A percentile compares a stretch with the other conserved stretches of the same genome.
Conservation (phyloP, 495 filamentous ascomycete species). For the Aspergillus cristatus region DNA sequence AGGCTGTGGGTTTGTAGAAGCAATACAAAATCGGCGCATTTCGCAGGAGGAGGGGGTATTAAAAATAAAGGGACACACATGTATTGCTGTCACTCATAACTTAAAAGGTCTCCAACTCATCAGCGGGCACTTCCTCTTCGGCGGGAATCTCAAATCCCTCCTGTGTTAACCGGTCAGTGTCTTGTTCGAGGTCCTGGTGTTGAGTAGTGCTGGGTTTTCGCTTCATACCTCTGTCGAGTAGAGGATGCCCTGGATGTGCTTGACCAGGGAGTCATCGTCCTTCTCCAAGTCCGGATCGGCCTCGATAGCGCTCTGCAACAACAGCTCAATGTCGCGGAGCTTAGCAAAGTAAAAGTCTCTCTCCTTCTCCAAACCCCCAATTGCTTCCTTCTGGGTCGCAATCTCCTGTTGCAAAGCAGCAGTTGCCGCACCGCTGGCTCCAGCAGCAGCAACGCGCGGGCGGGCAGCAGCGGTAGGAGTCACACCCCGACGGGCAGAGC, state of each 20-base stretch:
- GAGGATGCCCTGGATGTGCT: slow-evolving; percentile 89
- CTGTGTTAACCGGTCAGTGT: slow-evolving; percentile 17
- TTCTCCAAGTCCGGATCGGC: slow-evolving; percentile 84
- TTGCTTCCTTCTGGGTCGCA: slow-evolving; percentile 71
- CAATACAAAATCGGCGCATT: no score
- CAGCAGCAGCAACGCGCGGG: slow-evolving; percentile 32
- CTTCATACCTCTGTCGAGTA: slow-evolving; percentile 83
- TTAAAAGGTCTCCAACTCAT: slow-evolving; percentile 1
- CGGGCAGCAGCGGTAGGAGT: slow-evolving; percentile 60
- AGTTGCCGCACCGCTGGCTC: slow-evolving; percentile 46
- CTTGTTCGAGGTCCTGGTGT: not conserved
- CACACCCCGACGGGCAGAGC: slow-evolving; percentile 57
- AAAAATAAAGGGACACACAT: not conserved
- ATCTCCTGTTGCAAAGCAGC: slow-evolving; percentile 72
- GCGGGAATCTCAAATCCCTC: slow-evolving; percentile 46
- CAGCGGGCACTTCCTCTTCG: not conserved
- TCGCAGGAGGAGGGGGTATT: slow-evolving; percentile 5
- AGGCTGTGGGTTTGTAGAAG: no score
- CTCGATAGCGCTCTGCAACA: slow-evolving; percentile 87
- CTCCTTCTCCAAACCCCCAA: slow-evolving; percentile 82
- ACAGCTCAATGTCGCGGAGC: slow-evolving; percentile 87
- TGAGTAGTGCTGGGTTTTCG: not conserved
- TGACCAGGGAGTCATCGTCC: slow-evolving; percentile 82
- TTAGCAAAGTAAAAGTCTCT: slow-evolving; percentile 99
- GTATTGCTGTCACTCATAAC: no score